Base-by-base conservation (phyloP, 208 protist species). In the Trypanosoma boissoni region DNA sequence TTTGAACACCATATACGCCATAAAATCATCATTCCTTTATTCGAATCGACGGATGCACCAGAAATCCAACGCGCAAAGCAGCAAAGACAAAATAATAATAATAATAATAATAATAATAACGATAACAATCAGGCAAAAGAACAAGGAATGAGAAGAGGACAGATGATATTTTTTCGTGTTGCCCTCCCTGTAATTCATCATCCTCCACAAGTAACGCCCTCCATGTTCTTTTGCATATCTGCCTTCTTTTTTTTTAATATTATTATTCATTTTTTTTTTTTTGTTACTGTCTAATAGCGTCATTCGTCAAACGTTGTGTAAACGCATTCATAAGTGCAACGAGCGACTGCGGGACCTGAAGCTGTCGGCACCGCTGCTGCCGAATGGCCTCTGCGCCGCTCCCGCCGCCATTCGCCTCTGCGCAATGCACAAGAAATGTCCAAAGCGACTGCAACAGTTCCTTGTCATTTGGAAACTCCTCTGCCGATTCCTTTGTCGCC, bases 401-500 rank as follows among this genome's bases (percentile, higher is more conserved):
- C 53, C 1, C 36, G 12, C 28, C 21, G 7, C 53, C 45, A 44
- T 85, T 88, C n/a, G 68, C 71, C 34, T 77, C 74, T 2, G 65
- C 81, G 43, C 80, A 87, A 54, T 78, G 46, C 14, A 78, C 52
- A 42, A 94, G 58, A 64, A 90, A 94, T 16, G 32, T 44, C 79
- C 83, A 94, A 27, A 94, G 71, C 16, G 78, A 75, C n/a, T 55
- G 43, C 41, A 91, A 51, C 2, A 88, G 39, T 2, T 51, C 46
- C 48, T 73, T 71, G 49, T 94, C 87, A 48, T 57, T 67, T 32
- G 51, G 52, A 58, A 90, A 87, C 8, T 23, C 18, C 39, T 16
- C 23, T 9, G 21, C 42, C 10, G 55, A 36, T 16, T n/a, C 23
- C 21, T 66, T 44, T 36, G 21, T 46, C 58, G 23, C 23, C 58